Base-by-base conservation (phyloP, 2,329 filamentous ascomycete genomes). In the Penicillium griseofulvum region DNA sequence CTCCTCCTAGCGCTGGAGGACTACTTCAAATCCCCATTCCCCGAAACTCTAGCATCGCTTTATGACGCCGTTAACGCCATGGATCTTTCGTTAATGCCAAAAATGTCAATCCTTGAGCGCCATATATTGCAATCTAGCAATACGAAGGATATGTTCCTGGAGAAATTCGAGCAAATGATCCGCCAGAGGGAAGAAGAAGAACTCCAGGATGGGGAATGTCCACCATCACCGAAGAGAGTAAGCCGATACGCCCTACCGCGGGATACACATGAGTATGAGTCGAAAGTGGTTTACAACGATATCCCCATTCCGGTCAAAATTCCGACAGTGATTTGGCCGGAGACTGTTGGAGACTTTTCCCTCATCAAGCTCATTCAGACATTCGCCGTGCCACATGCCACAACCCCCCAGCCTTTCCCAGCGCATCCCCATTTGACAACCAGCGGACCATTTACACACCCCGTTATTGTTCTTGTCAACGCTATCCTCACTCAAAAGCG, bases 261-360 rank as follows among this genome's bases (percentile, higher is more conserved):
- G 67, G 94, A 99, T 71, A 99, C 94, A 0, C 94, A 99, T 73
- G 94, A 99, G 74, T 97, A 96, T 68, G 94, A 97, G 77, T 95
- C 90, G 63, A 91, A 87, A 68, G 91, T 99, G 66, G 85, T 93
- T 69, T 99, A 99, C 78, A 96, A 97, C 76, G 91, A 91, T 60
- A 94, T 97, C 53, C 93, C 93, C 0, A 93, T 99, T 28, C 94
- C 94, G 1, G 91, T 99, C 77, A 97, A 97, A 75, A 88, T 99
- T 8, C 94, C 94, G 0, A 92, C 93, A 4, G 92, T 94, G 11
- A 84, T 96, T 55, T 93, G 92, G 78, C 90, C 92, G 2, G 94
- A 99, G 78, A 97, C 90, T 0, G 94, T 99, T 16, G 94, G 94
- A 58, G 94, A 99, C 75, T 99, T 99, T 70, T 97, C 92, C 36